Evolutionary conservation across 2,329 filamentous ascomycete genomes (phyloP), one percentile per base, ranked within the genome.

Genomic region (Phyllosticta citribraziliensis): DNA sequence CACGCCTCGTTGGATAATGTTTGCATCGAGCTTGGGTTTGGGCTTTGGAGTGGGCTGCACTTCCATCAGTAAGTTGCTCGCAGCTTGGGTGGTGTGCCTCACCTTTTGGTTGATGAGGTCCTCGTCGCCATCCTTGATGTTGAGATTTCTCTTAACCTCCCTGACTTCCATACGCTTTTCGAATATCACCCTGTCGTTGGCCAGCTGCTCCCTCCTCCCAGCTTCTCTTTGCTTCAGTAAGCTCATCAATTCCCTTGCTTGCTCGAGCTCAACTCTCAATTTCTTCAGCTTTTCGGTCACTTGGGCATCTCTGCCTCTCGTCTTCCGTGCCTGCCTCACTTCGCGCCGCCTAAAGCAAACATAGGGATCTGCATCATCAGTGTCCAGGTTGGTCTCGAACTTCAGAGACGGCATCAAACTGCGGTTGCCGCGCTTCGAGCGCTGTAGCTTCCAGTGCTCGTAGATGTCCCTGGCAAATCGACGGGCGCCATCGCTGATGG

Each of bases 321-420:
- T 99, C 78, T 97, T 99, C 68, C 94, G 88, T 56, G 91, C 93
- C 73, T 96, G 91, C 62, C 94, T 88, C 55, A 96, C 89, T 75
- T 99, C 94, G 65, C 94, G 89, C 67, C 94, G 86, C 72, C 94
- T 86, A 83, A 99, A 99, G 76, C 94, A 99, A 69, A 99, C 92
- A 76, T 96, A 99, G 56, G 94, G 94, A 75, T 99, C 94, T 68
- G 89, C 85, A 72, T 99, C 94, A 74, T 99, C 94, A 64, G 88
- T 95, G 66, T 97, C 93, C 71, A 91, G 88, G 65, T 94, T 91
- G 55, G 87, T 95, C 78, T 99, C 94, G 66, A 96, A 94, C 78
- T 97, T 97, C 72, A 97, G 84, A 22, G 79, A 81, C 8, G 91
- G 85, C 70, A 92, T 88, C 64, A 97, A 78, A 5, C 87, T 78